Conservation (phyloP, 2,329 filamentous ascomycete species). For the Aspergillus aculeatinus region DNA sequence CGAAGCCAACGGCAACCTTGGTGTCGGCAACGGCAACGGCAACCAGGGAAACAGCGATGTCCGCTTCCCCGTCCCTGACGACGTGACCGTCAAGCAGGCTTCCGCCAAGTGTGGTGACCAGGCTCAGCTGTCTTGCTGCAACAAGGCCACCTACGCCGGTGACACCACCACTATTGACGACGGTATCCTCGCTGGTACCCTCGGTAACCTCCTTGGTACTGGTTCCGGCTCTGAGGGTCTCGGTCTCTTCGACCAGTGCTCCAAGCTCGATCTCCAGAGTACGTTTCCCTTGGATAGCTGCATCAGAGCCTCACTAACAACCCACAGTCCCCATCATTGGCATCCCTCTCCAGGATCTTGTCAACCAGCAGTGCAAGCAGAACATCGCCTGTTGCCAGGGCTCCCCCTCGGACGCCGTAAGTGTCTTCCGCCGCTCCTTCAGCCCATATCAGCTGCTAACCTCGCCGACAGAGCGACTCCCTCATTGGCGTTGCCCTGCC, state of each 20-base stretch:
- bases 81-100: conserved; percentile 38
- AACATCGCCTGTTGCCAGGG: conserved; percentile 44
- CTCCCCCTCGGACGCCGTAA: conserved; percentile 32
- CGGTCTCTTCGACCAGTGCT: conserved; percentile 44
- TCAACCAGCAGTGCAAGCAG: conserved; percentile 43
- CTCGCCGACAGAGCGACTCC: conserved; percentile 25
- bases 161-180: conserved; percentile 34
- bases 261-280: conserved; percentile 38
- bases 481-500: conserved; percentile 39
- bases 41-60: conserved; percentile 37
- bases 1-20: conserved; percentile 10
- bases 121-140: conserved; percentile 41
- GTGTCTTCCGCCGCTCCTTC: neutral
- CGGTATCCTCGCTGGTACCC: conserved; percentile 35
- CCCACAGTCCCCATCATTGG: conserved; percentile 27
- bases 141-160: conserved; percentile 39
- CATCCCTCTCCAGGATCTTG: conserved; percentile 31
- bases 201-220: conserved; percentile 36
- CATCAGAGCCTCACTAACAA: conserved; percentile 1
- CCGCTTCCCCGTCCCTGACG: conserved; percentile 33
- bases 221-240: conserved; percentile 35
- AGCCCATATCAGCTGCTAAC: conserved; percentile 3
- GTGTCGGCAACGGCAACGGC: conserved; percentile 19
- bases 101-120: conserved; percentile 41
- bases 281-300: conserved; percentile 7